Evolutionary conservation across 805 yeast genomes (phyloP).

Genomic region (Saccharomycopsis fibuligera): DNA sequence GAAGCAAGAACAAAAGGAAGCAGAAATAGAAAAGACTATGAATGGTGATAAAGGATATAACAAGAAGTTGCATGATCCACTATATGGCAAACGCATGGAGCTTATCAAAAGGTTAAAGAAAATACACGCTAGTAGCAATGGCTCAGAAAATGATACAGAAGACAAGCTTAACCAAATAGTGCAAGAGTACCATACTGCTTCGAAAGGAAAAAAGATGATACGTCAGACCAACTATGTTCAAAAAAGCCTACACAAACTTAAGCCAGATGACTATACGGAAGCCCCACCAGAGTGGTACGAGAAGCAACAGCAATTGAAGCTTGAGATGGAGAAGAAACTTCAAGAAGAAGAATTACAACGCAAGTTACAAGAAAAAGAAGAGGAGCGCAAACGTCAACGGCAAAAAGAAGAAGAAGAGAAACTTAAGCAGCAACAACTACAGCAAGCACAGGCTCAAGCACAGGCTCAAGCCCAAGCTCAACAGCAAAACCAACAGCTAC

Average conservation of each 20-base stretch:
- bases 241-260: slow-evolving; percentile 5
- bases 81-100: not conserved
- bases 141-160: slow-evolving; percentile 2
- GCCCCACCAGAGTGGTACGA: slow-evolving; percentile 21
- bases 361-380: slow-evolving; percentile 4
- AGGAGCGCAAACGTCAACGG: not conserved
- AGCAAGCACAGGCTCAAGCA: slow-evolving; percentile 12
- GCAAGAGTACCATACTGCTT: not conserved
- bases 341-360: slow-evolving; percentile 10
- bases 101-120: not conserved
- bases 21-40: not conserved
- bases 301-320: slow-evolving; percentile 11
- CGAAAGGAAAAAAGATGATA: not conserved
- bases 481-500: too few species aligned
- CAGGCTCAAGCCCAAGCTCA: too few species aligned
- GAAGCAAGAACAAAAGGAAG: slow-evolving; percentile 22
- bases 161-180: not conserved
- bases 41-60: not conserved
- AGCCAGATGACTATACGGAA: slow-evolving; percentile 12
- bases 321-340: slow-evolving; percentile 10
- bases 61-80: not conserved
- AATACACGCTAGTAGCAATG: too few species aligned
- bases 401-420: slow-evolving; percentile 7
- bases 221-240: not conserved
- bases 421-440: slow-evolving; percentile 4